Evolutionary conservation across 495 filamentous ascomycete genomes (phyloP).

Genomic region (Aspergillus nanangensis): DNA sequence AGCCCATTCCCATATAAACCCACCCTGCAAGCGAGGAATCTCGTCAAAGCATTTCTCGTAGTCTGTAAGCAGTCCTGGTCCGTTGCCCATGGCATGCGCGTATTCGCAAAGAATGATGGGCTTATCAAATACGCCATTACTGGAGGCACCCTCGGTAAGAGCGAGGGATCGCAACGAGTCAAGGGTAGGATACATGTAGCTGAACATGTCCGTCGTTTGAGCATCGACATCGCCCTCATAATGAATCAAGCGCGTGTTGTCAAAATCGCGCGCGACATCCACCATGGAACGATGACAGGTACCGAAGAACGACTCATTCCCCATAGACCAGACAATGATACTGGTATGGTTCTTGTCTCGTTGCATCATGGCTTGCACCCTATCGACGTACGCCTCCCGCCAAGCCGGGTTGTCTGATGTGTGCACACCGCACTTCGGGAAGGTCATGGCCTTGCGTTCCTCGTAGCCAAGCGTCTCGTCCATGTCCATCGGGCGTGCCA

Average conservation of each 20-base stretch:
- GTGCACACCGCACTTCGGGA: slow-evolving; percentile 46
- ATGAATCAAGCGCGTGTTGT: slow-evolving; percentile 57
- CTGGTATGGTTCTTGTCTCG: slow-evolving; percentile 65
- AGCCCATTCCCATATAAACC: slow-evolving; percentile 72
- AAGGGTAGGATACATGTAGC: slow-evolving; percentile 60
- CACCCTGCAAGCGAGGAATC: slow-evolving; percentile 57
- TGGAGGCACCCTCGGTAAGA: slow-evolving; percentile 31
- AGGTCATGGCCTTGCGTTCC: slow-evolving; percentile 50
- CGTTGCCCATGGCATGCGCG: slow-evolving; percentile 70
- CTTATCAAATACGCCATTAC: too few species aligned
- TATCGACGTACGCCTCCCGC: slow-evolving; percentile 61
- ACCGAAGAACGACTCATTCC: slow-evolving; percentile 67
- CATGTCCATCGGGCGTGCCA: slow-evolving; percentile 41
- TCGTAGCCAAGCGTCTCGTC: slow-evolving; percentile 46
- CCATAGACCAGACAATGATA: slow-evolving; percentile 69
- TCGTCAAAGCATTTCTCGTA: slow-evolving; percentile 57
- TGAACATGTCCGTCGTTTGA: slow-evolving; percentile 58
- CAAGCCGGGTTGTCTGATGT: slow-evolving; percentile 61
- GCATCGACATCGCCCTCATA: slow-evolving; percentile 62
- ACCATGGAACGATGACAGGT: slow-evolving; percentile 61
- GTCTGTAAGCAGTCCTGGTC: slow-evolving; percentile 60
- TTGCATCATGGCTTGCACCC: slow-evolving; percentile 56
- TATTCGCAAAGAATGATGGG: slow-evolving; percentile 69
- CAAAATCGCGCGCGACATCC: slow-evolving; percentile 49
- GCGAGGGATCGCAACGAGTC: slow-evolving; percentile 42